Evolutionary conservation across 768 basidiomycete genomes (phyloP).

Genomic region (Hypholoma fasciculare): DNA sequence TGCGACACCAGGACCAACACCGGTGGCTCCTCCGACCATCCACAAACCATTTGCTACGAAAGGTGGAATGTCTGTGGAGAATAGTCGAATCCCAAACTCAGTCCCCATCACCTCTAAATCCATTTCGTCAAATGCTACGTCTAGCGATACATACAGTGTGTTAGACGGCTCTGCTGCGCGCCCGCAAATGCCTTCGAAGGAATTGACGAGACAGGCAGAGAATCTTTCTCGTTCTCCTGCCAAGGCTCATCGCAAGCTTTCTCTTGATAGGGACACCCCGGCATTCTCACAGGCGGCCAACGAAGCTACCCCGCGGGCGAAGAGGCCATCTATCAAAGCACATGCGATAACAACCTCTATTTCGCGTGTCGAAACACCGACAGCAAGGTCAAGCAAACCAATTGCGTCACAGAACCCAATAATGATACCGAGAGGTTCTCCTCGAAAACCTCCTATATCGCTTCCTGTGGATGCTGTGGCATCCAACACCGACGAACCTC

Average conservation of each 20-base stretch:
- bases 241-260: slow-evolving; percentile 8
- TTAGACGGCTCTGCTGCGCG: slow-evolving; percentile 7
- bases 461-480: slow-evolving; percentile 14
- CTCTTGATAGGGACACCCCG: slow-evolving; percentile 8
- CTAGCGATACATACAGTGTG: background rate
- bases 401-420: slow-evolving; percentile 12
- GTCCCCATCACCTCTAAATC: slow-evolving; percentile 4
- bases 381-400: slow-evolving; percentile 15
- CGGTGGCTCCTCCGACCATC: slow-evolving; percentile 32
- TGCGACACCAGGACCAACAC: slow-evolving; percentile 24
- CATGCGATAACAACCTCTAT: slow-evolving; percentile 14
- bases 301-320: slow-evolving; percentile 22
- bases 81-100: slow-evolving; percentile 10
- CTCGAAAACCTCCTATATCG: slow-evolving; percentile 21
- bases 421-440: slow-evolving; percentile 14
- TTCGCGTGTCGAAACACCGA: slow-evolving; percentile 15
- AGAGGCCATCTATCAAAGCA: slow-evolving; percentile 28
- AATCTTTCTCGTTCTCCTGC: slow-evolving; percentile 12
- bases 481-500: slow-evolving; percentile 19
- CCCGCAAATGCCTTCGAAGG: background rate
- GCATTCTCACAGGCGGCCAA: slow-evolving; percentile 11
- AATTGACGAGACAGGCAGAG: slow-evolving; percentile 6
- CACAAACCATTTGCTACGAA: slow-evolving; percentile 16
- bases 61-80: slow-evolving; percentile 8
- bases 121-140: slow-evolving; percentile 3